Evolutionary conservation across 192 early-diverging fungal genomes (phyloP), one percentile per base, ranked within the genome.

Genomic region (Mortierella hygrophila): DNA sequence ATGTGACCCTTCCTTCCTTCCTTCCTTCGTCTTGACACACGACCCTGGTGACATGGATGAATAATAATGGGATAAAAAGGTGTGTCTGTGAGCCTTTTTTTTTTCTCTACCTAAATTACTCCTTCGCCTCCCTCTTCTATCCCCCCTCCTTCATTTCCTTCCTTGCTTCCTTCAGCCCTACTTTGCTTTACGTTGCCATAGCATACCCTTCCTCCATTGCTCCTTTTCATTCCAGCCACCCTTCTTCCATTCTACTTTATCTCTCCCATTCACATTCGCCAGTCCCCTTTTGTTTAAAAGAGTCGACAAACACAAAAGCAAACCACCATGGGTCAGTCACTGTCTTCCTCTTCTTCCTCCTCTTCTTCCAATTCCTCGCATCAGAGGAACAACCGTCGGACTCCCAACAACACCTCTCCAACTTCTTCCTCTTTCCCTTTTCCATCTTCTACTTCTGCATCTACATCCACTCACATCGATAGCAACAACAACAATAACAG

Each of bases 311-410:
- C 8, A n/a, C 44, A 49, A 46, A 46, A 11, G 13, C 23, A 74
- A n/a, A 18, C 71, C 10, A 49, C 70, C 75, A 82, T 82, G 81
- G 81, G 81, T 10, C 81, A 82, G 71, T 74, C 42, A 82, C 81
- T 18, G 26, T 70, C 68, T 72, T 70, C 40, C 49, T 29, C 63
- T 63, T 35, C 23, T 38, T 38, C n/a, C 32, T 68, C 70, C 23
- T 38, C 72, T 20, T 40, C 78, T 18, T 47, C 70, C 21, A 57
- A 63, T 20, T 70, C 76, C 38, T 41, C 82, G 9, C n/a, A 76
- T 6, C 72, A 60, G 37, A 83, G 82, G 72, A 78, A 71, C 52
- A 41, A 72, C 46, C 57, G 72, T 49, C 29, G 77, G 37, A 38
- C 26, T 15, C 7, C 47, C 40, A 63, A 21, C 55, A 57, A n/a